phyloP scores from a whole-genome alignment of 306 rosid genomes.

The Quercus rubra region DNA sequence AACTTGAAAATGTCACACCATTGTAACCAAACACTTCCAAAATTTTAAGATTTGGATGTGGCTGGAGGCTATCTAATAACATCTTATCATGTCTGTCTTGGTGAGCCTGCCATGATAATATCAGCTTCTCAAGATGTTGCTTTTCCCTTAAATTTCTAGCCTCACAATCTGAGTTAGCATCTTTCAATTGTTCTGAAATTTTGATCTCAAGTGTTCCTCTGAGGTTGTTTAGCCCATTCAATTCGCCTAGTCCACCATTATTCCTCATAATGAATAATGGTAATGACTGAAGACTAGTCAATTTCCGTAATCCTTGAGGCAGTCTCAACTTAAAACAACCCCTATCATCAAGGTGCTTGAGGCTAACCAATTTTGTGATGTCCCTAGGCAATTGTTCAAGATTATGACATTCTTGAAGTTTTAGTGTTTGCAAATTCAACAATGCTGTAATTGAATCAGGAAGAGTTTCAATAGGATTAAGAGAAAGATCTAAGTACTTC shows the following conservation, averaged over 20 bases:
- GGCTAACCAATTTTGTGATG: no score
- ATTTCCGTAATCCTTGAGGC: no score
- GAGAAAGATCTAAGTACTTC: constrained; percentile 26
- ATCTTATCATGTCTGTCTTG: constrained; percentile 1
- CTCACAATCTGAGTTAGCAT: not conserved
- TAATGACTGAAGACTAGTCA: no score
- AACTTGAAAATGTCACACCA: constrained; percentile 14
- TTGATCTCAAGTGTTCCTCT: constrained; percentile 5
- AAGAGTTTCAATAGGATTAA: not conserved
- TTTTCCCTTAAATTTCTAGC: constrained; percentile 7
- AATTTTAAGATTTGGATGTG: constrained; percentile 18
- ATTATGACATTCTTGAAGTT: not conserved
- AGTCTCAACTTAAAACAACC: accelerated
- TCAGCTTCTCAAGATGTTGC: constrained; percentile 11
- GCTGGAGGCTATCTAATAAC: constrained; percentile 22
- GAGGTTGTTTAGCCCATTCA: constrained; percentile 18
- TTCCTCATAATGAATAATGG: no score
- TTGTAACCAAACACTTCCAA: not conserved
- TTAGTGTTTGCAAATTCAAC: constrained; percentile 28
- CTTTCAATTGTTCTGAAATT: not conserved
- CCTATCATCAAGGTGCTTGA: no score
- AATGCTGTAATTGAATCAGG: constrained; percentile 7
- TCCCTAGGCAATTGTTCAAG: constrained; percentile 21
- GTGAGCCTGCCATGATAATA: constrained; percentile 11
- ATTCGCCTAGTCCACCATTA: not conserved